Conservation (phyloP, 2,329 filamentous ascomycete genomes). For the Orbilia brochopaga region DNA sequence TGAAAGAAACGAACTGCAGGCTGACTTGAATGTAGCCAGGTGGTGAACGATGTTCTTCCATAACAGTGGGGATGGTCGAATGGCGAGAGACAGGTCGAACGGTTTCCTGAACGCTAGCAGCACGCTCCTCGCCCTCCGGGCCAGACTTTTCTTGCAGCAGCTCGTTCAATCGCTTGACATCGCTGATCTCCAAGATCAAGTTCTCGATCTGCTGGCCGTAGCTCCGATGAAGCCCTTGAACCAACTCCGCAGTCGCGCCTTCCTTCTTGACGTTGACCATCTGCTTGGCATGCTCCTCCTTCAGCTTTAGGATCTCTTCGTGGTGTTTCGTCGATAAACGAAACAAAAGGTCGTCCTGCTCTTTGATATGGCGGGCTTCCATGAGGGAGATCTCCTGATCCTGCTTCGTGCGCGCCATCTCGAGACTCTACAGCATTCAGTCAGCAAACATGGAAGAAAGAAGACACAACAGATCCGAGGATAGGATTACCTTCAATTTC, state of each 20-base stretch:
- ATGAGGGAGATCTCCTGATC: conserved; percentile 43
- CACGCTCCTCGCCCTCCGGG: conserved; percentile 33
- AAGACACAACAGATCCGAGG: background rate
- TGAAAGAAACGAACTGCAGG: conserved; percentile 41
- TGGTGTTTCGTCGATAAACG: conserved; percentile 45
- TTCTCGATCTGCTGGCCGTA: conserved; percentile 48
- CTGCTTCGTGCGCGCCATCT: conserved; percentile 43
- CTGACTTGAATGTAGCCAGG: conserved; percentile 46
- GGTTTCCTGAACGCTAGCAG: conserved; percentile 39
- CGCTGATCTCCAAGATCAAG: conserved; percentile 43
- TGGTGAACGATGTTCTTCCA: conserved; percentile 43
- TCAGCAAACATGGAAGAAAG: conserved; percentile 3
- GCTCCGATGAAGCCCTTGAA: conserved; percentile 46
- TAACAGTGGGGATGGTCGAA: conserved; percentile 43
- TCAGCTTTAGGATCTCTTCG: conserved; percentile 33
- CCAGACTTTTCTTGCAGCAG: conserved; percentile 34
- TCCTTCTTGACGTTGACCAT: conserved; percentile 47
- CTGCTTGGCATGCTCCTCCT: conserved; percentile 43
- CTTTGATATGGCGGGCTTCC: conserved; percentile 40
- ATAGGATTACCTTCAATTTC: conserved; percentile 28
- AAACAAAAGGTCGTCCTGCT: conserved; percentile 37
- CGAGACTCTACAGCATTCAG: conserved; percentile 24
- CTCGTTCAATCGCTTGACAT: conserved; percentile 42
- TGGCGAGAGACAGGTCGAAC: conserved; percentile 46
- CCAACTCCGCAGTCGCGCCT: conserved; percentile 38